A percentile compares a stretch with the other conserved stretches of the same genome.
Conservation (phyloP, 2,329 filamentous ascomycete species). For the Fusarium irregulare region DNA sequence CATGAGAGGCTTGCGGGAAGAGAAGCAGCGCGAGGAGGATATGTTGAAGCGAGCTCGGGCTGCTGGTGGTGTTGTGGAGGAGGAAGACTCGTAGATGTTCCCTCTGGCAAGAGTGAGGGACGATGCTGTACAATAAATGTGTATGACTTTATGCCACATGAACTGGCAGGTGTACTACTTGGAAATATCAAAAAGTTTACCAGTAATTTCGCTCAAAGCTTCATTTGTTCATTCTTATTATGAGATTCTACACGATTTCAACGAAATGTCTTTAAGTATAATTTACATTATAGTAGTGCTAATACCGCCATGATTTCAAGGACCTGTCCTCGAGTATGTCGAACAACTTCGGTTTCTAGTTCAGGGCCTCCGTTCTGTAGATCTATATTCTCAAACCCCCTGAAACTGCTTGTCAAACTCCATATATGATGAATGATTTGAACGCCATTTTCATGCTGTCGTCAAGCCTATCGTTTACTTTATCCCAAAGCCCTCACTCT, state of each 20-base stretch:
- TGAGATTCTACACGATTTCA: background rate
- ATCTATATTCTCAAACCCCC: constrained; percentile 20
- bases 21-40: constrained; percentile 70
- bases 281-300: background rate
- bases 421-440: constrained; percentile 26
- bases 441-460: constrained; percentile 35
- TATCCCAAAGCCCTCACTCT: constrained; percentile 92
- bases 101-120: constrained; percentile 2
- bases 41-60: constrained; percentile 57
- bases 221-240: background rate
- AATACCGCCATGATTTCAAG: background rate
- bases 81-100: constrained; percentile 45
- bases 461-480: constrained; percentile 63
- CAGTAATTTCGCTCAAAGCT: background rate
- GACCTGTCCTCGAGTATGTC: background rate
- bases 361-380: constrained; percentile 9
- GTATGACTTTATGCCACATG: constrained; percentile 43
- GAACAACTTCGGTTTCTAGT: constrained; percentile 6
- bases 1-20: constrained; percentile 63
- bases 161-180: constrained; percentile 47
- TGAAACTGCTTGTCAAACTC: constrained; percentile 29
- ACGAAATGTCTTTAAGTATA: background rate
- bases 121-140: constrained; percentile 48
- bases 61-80: constrained; percentile 52
- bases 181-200: constrained; percentile 37